These are phyloP conservation scores for Rhipidocladum racemiflorum DNA, from an alignment of 176 grass and related monocot species.

Conservation along the genomic window DNA sequence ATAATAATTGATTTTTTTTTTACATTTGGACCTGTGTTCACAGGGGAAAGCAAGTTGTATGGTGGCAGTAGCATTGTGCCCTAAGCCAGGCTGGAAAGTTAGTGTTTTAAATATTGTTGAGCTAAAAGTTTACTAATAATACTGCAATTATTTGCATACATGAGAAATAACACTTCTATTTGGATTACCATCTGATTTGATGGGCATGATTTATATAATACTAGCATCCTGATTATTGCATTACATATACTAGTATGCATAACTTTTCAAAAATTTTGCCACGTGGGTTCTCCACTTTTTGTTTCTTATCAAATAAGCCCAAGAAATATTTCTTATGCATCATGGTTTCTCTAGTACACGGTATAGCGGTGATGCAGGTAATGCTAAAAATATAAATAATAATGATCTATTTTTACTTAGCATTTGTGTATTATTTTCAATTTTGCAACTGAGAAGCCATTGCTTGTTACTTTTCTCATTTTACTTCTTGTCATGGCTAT, in stretches of 20 bases:
- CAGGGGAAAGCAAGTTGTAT: conserved; percentile 96
- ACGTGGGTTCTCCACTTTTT: neutral
- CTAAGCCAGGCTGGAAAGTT: conserved; percentile 91
- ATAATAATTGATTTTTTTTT: neutral
- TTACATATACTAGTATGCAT: neutral
- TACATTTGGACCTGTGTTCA: conserved; percentile 13
- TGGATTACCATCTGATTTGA: neutral
- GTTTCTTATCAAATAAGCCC: neutral
- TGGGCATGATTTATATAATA: neutral
- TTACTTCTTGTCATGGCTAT: neutral
- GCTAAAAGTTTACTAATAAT: neutral
- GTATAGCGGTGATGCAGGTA: neutral
- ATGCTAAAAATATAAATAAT: neutral
- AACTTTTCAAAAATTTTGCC: neutral
- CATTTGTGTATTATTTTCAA: neutral
- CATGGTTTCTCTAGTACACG: neutral
- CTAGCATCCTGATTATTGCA: neutral
- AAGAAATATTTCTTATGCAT: neutral
- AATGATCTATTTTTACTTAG: neutral
- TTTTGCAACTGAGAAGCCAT: neutral
- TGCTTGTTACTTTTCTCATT: neutral
- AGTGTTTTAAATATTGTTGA: conserved; percentile 5
- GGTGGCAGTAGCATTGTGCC: conserved; percentile 75
- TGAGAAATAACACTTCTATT: neutral
- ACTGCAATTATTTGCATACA: conserved; percentile 3